Base-by-base conservation (phyloP, 2,329 filamentous ascomycete genomes). In the Xylaria sp. region DNA sequence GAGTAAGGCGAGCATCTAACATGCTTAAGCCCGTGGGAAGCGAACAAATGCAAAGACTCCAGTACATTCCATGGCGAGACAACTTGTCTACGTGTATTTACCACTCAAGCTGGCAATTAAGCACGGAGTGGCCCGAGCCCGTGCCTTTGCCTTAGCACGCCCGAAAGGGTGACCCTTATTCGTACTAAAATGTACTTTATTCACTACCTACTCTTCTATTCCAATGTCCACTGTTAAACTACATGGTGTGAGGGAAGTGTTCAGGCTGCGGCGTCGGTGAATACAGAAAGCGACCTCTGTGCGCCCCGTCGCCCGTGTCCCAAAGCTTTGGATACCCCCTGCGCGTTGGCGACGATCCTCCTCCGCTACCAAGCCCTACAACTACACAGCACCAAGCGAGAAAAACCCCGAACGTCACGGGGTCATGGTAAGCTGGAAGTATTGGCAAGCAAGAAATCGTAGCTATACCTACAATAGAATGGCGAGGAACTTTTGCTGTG, bases 371-470 rank as follows among this genome's bases (percentile, higher is more conserved):
- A 4, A 33, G 45, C 9, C 9, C 9, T 9, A 31, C 28, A 31
- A 5, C 9, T 9, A 31, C 28, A 31, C 28, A 9, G 28, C 9
- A 31, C 28, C 28, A 31, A 31, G 28, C 28, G 9, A 47, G 23
- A 37, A 61, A 57, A 38, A 57, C 37, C 52, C 61, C 61, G 57
- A 57, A 45, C 8, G 47, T 63, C 51, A 56, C 43, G 28, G 43
- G 55, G 25, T 17, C 23, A n/a, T 45, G 17, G 28, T 31, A 21
- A 21, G 21, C 49, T 38, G 51, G 28, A 38, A n/a, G 28, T 15
- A 35, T 17, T 46, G 9, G 21, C 47, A 21, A 40, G 23, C 42
- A n/a, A 31, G n/a, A n/a, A n/a, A n/a, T n/a, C n/a, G n/a, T n/a
- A n/a, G n/a, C n/a, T n/a, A n/a, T n/a, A n/a, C n/a, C n/a, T n/a